Evolutionary conservation across 257 asterid genomes (phyloP).

Genomic region (Plantago elongata): DNA sequence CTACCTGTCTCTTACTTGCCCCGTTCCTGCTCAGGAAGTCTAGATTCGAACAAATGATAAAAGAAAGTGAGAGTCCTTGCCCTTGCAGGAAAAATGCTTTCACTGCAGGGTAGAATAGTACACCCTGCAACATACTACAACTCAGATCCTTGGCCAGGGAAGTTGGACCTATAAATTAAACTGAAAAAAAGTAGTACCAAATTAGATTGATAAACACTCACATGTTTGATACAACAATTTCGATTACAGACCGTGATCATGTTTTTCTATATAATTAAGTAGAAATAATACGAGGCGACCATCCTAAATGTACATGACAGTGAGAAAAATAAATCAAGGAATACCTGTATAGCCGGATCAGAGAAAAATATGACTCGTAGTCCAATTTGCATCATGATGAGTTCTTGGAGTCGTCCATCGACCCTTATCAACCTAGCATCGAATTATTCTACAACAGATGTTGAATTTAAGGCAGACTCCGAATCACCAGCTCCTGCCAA

Average conservation of each 20-base stretch:
- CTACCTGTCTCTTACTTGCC: no score
- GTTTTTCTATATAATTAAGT: neutral
- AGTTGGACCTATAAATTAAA: neutral
- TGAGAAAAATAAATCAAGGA: neutral
- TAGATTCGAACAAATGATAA: no score
- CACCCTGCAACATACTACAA: neutral
- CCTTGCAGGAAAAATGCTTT: no score
- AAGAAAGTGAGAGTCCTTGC: no score
- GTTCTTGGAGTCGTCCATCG: slow-evolving; percentile 11
- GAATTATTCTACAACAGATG: slow-evolving; percentile 33
- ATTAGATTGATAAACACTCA: no score
- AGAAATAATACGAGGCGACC: neutral
- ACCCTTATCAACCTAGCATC: slow-evolving; percentile 4
- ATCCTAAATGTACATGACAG: slow-evolving; percentile 1
- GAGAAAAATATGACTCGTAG: slow-evolving; percentile 2
- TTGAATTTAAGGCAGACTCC: slow-evolving; percentile 35
- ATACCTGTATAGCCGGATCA: slow-evolving; percentile 25
- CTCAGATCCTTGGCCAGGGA: neutral
- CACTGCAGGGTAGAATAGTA: no score
- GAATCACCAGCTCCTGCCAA: slow-evolving; percentile 30
- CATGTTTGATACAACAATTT: neutral
- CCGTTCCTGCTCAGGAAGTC: no score
- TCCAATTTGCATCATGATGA: slow-evolving; percentile 13
- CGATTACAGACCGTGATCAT: no score
- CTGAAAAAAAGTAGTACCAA: no score